These are phyloP conservation scores for Chlamydomonas schloesseri DNA, from an alignment of 139 green algal genomes.

Conservation along the genomic window DNA sequence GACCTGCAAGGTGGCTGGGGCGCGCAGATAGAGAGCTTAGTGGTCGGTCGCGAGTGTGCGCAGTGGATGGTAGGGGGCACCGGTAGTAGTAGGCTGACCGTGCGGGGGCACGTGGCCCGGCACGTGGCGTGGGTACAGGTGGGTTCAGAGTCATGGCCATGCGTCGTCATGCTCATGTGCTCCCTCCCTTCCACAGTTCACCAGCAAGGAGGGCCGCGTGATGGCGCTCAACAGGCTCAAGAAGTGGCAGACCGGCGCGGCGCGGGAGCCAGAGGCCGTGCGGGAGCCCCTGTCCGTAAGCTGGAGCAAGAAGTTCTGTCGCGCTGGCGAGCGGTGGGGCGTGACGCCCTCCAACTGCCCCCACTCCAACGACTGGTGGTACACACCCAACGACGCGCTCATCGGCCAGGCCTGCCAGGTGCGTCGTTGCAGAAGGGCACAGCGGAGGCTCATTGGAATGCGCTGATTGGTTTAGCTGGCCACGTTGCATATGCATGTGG, in stretches of 20 bases:
- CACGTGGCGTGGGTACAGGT: too few relatives aligned
- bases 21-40: too few relatives aligned
- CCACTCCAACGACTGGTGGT: not conserved
- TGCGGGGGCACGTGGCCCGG: too few relatives aligned
- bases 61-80: too few relatives aligned
- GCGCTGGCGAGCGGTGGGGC: not conserved
- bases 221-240: not conserved
- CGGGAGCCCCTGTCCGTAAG: not conserved
- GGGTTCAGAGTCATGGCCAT: too few relatives aligned
- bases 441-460: too few relatives aligned
- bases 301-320: not conserved
- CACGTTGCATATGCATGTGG: too few relatives aligned
- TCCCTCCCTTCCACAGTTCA: not conserved
- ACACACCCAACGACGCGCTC: not conserved
- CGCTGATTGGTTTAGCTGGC: too few relatives aligned
- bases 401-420: not conserved
- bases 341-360: constrained; percentile 1
- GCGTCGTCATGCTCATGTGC: too few relatives aligned
- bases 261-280: not conserved
- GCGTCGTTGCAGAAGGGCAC: too few relatives aligned
- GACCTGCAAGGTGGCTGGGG: not conserved
- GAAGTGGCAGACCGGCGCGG: not conserved
- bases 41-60: too few relatives aligned
- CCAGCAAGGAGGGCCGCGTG: not conserved
- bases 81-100: too few relatives aligned